Evolutionary conservation across 495 filamentous ascomycete genomes (phyloP).

Genomic region (Trichoderma orchidacearum): DNA sequence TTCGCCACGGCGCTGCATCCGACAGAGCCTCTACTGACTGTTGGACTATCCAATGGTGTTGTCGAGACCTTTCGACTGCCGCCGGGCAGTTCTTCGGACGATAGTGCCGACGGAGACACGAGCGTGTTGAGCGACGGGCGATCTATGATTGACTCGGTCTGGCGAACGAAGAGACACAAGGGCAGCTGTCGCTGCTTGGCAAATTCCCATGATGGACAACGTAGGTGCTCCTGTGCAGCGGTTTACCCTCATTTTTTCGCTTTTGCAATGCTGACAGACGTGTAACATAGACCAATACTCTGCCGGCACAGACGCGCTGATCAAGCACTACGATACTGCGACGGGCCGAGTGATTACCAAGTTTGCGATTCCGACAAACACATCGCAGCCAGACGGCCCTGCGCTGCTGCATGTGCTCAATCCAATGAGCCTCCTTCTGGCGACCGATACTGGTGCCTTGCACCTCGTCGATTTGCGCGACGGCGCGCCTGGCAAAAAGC

Average conservation of each 20-base stretch:
- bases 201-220: conserved; percentile 62
- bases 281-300: conserved; percentile 53
- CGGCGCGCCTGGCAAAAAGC: conserved; percentile 42
- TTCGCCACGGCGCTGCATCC: conserved; percentile 86
- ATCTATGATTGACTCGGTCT: conserved; percentile 66
- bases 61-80: conserved; percentile 71
- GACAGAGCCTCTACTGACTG: conserved; percentile 63
- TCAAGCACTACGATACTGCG: conserved; percentile 71
- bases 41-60: conserved; percentile 74
- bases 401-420: conserved; percentile 68
- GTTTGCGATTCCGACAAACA: conserved; percentile 42
- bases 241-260: not conserved
- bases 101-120: conserved; percentile 26
- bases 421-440: conserved; percentile 77
- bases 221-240: conserved; percentile 13
- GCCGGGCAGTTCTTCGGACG: conserved; percentile 31
- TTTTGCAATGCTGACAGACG: not conserved
- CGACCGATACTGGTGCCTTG: conserved; percentile 76
- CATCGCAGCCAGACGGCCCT: conserved; percentile 44
- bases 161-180: conserved; percentile 82
- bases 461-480: conserved; percentile 86
- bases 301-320: conserved; percentile 74
- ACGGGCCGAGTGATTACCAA: conserved; percentile 76
- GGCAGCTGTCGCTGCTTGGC: conserved; percentile 73
- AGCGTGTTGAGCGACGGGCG: conserved; percentile 46